phyloP scores from a whole-genome alignment of 2,329 filamentous ascomycete genomes.

The Aureobasidium namibiae region DNA sequence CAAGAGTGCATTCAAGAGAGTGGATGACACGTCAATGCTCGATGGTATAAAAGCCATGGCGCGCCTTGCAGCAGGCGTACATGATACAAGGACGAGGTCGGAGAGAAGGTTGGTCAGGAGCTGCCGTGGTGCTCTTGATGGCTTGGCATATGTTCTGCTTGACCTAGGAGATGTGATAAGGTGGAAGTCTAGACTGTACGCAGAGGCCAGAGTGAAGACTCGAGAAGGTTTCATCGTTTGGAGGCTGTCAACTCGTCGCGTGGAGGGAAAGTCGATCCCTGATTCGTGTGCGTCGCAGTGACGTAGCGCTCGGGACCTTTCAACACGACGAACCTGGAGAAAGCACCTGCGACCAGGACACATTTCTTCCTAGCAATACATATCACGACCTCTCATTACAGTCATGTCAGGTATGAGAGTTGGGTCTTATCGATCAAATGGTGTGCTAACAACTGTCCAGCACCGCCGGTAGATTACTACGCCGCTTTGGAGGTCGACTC shows the following conservation, averaged over 20 bases:
- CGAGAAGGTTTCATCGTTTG: constrained; percentile 1
- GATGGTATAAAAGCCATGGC: neutral
- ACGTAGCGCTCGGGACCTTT: constrained; percentile 2
- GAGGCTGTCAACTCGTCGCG: neutral
- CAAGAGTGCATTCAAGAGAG: neutral
- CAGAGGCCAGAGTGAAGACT: neutral
- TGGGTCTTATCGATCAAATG: neutral
- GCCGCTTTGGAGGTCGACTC: constrained; percentile 36
- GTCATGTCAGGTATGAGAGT: constrained; percentile 16
- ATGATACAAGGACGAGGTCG: neutral
- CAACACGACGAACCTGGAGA: neutral
- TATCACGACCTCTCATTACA: neutral
- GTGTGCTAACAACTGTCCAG: constrained; percentile 15
- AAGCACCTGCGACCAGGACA: constrained; percentile 3
- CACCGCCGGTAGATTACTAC: constrained; percentile 30
- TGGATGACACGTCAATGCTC: neutral
- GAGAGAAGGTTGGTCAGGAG: neutral
- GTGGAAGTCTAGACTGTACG: neutral
- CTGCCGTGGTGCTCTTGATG: neutral
- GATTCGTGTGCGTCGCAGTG: constrained; percentile 1
- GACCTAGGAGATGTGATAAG: neutral
- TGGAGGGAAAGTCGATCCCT: neutral
- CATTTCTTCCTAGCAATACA: neutral
- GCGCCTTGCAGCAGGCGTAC: constrained; percentile 6
- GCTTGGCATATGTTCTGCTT: neutral